phyloP scores from a whole-genome alignment of 768 basidiomycete genomes.

The Tricholoma matsutake region DNA sequence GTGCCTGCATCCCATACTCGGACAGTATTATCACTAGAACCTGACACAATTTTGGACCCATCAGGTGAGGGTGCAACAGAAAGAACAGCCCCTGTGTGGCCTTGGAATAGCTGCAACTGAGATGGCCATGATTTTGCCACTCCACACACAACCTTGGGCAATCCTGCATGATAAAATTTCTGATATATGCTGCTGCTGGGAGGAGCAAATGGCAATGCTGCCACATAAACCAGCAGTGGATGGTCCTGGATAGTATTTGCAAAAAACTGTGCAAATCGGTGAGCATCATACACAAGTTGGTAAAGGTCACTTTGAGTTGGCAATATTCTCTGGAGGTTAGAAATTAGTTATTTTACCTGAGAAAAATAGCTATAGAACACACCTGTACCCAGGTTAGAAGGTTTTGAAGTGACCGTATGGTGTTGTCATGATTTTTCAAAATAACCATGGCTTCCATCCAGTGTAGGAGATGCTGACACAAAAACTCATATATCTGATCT shows the following conservation, averaged over 20 bases:
- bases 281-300: neutral
- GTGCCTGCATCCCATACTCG: neutral
- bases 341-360: neutral
- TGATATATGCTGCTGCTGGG: neutral
- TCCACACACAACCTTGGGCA: neutral
- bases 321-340: neutral
- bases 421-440: neutral
- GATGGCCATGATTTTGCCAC: neutral
- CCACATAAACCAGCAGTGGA: neutral
- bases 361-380: neutral
- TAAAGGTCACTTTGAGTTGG: neutral
- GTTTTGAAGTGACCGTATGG: neutral
- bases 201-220: neutral
- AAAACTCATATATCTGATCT: neutral
- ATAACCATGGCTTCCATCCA: neutral
- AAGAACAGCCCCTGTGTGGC: slow-evolving; percentile 15
- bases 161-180: neutral
- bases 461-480: neutral
- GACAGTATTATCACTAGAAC: neutral
- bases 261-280: neutral
- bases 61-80: slow-evolving; percentile 15
- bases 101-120: slow-evolving; percentile 1
- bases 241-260: neutral
- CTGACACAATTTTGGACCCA: slow-evolving; percentile 2
- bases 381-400: neutral